Percentiles rank a stretch among this genome's conserved stretches.
These are phyloP conservation scores for Stropharia rugosoannulata DNA, from an alignment of 768 basidiomycete species.

Conservation along the genomic window DNA sequence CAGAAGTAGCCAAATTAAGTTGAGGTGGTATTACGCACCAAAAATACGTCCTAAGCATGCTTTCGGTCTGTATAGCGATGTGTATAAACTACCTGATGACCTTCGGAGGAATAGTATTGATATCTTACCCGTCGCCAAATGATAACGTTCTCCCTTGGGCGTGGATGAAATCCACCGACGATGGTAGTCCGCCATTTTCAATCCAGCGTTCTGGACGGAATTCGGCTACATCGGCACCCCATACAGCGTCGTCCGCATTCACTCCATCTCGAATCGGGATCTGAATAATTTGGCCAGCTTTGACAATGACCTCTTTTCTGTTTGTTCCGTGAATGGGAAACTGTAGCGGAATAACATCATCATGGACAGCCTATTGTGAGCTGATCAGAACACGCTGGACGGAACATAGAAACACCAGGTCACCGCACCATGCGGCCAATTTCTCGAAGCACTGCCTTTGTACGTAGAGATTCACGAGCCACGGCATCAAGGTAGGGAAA, in stretches of 20 bases:
- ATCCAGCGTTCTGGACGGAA: constrained; percentile 2
- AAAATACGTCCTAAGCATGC: constrained; percentile 3
- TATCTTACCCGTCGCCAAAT: constrained; percentile 3
- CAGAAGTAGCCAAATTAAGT: not conserved
- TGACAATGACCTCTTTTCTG: constrained; percentile 1
- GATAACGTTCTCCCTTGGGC: constrained; percentile 1
- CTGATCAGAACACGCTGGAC: not conserved
- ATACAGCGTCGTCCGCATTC: constrained; percentile 2
- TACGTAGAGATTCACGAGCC: not conserved
- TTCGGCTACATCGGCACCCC: not conserved
- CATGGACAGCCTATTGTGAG: not conserved
- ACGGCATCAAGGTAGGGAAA: constrained; percentile 4
- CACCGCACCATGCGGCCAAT: not conserved
- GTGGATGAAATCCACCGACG: not conserved
- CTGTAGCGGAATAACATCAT: constrained; percentile 4
- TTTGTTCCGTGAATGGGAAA: constrained; percentile 1
- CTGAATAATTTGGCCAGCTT: constrained; percentile 5
- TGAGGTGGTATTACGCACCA: not conserved
- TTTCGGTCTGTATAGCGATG: not conserved
- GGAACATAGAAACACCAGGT: not conserved
- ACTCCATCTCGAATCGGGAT: constrained; percentile 5
- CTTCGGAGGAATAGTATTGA: not conserved
- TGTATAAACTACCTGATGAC: not conserved
- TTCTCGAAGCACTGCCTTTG: not conserved
- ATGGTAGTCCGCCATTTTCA: not conserved